Percentiles rank a stretch among this genome's conserved stretches.
These are phyloP conservation scores for Dillenia turbinata DNA, from an alignment of 164 flowering plant species.

Conservation along the genomic window DNA sequence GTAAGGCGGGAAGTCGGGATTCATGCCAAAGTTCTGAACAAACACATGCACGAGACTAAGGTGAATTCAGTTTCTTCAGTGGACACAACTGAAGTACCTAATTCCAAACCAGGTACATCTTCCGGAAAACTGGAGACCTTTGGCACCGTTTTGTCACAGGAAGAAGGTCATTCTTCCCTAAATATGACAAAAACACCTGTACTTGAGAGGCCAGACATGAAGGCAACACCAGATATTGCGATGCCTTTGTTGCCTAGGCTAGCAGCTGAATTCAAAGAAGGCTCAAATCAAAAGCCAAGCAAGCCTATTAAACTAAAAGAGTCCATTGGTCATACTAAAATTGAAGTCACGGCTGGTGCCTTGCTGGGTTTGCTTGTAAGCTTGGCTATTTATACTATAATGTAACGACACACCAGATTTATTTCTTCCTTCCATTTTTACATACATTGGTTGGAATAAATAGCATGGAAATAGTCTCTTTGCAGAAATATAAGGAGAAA, in stretches of 20 bases:
- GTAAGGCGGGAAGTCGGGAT: slow-evolving; percentile 88
- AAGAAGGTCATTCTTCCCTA: slow-evolving; percentile 11
- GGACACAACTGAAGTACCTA: slow-evolving; percentile 12
- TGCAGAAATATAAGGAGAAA: too few species aligned
- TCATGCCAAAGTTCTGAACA: slow-evolving; percentile 71
- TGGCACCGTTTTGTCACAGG: slow-evolving; percentile 16
- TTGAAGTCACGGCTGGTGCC: slow-evolving; percentile 79
- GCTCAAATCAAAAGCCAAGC: not conserved
- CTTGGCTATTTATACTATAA: slow-evolving; percentile 32
- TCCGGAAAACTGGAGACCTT: slow-evolving; percentile 16
- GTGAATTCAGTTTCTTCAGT: slow-evolving; percentile 9
- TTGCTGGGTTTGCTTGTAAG: slow-evolving; percentile 62
- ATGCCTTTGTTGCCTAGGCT: not conserved
- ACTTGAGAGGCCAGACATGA: slow-evolving; percentile 9
- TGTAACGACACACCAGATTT: slow-evolving; percentile 9
- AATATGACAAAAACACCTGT: slow-evolving; percentile 9
- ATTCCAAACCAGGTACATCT: slow-evolving; percentile 18
- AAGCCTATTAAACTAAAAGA: slow-evolving; percentile 43
- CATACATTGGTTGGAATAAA: too few species aligned
- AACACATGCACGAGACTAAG: slow-evolving; percentile 10
- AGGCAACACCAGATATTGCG: slow-evolving; percentile 1
- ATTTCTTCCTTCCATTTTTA: not conserved
- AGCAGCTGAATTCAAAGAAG: slow-evolving; percentile 10
- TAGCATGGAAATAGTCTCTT: too few species aligned
- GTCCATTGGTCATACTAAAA: slow-evolving; percentile 73